phyloP scores from a whole-genome alignment of 495 filamentous ascomycete genomes.

The Lasiosphaeris hirsuta region DNA sequence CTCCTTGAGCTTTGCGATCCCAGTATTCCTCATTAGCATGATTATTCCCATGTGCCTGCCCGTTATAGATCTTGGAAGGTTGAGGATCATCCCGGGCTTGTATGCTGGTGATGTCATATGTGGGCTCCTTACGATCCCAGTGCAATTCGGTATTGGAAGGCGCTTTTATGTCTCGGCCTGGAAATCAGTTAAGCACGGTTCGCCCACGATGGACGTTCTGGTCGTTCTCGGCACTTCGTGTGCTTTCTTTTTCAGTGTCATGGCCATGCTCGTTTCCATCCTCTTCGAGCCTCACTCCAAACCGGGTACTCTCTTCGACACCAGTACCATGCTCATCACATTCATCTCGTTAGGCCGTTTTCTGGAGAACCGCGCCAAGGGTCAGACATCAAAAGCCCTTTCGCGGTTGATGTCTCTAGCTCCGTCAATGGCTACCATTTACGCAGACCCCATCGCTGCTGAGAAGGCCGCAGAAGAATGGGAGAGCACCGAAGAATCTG shows the following conservation, averaged over 20 bases:
- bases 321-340: slow-evolving; percentile 97
- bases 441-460: slow-evolving; percentile 91
- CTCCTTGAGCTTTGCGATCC: slow-evolving; percentile 77
- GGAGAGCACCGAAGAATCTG: slow-evolving; percentile 41
- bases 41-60: slow-evolving; percentile 76
- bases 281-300: slow-evolving; percentile 63
- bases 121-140: slow-evolving; percentile 77
- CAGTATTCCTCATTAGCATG: slow-evolving; percentile 93
- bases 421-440: slow-evolving; percentile 96
- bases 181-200: slow-evolving; percentile 81
- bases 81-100: slow-evolving; percentile 66
- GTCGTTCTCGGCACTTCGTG: slow-evolving; percentile 91
- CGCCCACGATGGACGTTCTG: slow-evolving; percentile 96
- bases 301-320: slow-evolving; percentile 91
- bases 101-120: slow-evolving; percentile 87
- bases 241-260: slow-evolving; percentile 96
- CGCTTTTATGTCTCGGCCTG: slow-evolving; percentile 91
- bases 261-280: slow-evolving; percentile 82
- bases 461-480: slow-evolving; percentile 84
- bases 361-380: slow-evolving; percentile 93
- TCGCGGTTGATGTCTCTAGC: slow-evolving; percentile 94
- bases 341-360: slow-evolving; percentile 91
- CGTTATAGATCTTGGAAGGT: slow-evolving; percentile 65
- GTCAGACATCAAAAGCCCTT: slow-evolving; percentile 91
- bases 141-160: slow-evolving; percentile 94